Conservation (phyloP, 768 basidiomycete genomes). For the Tulasnella sp. region DNA sequence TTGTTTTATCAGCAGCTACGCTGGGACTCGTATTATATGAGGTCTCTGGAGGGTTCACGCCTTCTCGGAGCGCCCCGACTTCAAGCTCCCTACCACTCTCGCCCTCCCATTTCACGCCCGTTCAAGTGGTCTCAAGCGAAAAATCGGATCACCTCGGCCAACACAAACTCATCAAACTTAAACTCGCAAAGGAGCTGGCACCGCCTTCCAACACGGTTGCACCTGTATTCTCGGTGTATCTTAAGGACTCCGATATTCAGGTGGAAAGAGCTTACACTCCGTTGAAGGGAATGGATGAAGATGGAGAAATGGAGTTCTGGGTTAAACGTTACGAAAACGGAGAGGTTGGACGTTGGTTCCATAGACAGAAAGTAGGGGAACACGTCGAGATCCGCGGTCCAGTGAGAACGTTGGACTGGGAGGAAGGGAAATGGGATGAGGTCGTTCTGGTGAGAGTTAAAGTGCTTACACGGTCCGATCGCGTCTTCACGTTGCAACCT, state of each 20-base stretch:
- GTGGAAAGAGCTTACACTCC: conserved; percentile 85
- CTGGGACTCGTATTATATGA: conserved; percentile 16
- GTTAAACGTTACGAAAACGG: conserved; percentile 65
- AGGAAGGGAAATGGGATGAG: conserved; percentile 65
- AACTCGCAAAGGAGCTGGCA: conserved; percentile 44
- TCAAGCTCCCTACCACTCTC: conserved; percentile 34
- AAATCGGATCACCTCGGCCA: conserved; percentile 51
- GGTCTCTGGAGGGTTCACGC: conserved; percentile 15
- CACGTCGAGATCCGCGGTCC: conserved; percentile 73
- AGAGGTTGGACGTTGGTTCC: conserved; percentile 80
- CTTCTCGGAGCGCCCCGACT: conserved; percentile 29
- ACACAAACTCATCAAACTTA: conserved; percentile 60
- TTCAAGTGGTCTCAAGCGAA: conserved; percentile 44
- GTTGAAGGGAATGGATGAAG: conserved; percentile 60
- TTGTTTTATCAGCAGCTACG: conserved; percentile 2
- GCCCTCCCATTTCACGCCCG: conserved; percentile 49
- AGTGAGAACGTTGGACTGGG: conserved; percentile 58
- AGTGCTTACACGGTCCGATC: background rate
- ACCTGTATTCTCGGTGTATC: conserved; percentile 69
- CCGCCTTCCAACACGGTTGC: conserved; percentile 29
- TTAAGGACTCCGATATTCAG: conserved; percentile 86
- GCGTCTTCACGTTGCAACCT: background rate
- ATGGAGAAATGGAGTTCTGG: conserved; percentile 72
- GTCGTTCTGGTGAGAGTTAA: conserved; percentile 59
- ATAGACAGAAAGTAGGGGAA: conserved; percentile 63